A percentile compares a stretch with the other conserved stretches of the same genome.
Conservation (phyloP, 2,329 filamentous ascomycete species). For the Colletotrichum destructivum region DNA sequence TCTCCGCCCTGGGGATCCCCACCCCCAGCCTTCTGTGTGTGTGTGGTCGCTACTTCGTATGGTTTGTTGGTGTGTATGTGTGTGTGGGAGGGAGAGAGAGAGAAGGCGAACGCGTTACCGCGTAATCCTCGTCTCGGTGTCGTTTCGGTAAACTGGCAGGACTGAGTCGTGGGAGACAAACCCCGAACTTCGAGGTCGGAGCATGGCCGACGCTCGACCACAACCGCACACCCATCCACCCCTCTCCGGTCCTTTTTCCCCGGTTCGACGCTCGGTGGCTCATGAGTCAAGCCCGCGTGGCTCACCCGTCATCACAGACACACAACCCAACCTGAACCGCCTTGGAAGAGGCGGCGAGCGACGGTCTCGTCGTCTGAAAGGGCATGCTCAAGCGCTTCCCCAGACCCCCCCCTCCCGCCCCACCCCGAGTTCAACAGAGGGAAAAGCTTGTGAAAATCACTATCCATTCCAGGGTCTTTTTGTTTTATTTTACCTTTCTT, state of each 20-base stretch:
- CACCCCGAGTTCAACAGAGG: background rate
- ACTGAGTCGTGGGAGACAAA: slow-evolving; percentile 5
- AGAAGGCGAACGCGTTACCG: slow-evolving; percentile 1
- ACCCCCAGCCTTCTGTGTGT: slow-evolving; percentile 14
- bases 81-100: too few species aligned
- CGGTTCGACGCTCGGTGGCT: slow-evolving; percentile 6
- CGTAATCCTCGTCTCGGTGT: slow-evolving; percentile 16
- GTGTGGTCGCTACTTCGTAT: background rate
- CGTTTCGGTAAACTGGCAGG: slow-evolving; percentile 13
- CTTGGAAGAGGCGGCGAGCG: slow-evolving; percentile 25
- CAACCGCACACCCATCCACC: background rate
- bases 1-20: slow-evolving; percentile 5
- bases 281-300: slow-evolving; percentile 20
- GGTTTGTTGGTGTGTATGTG: background rate
- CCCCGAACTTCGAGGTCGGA: slow-evolving; percentile 1
- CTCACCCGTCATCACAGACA: background rate
- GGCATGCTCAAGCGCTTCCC: slow-evolving; percentile 30
- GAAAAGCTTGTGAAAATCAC: slow-evolving; percentile 11
- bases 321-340: background rate
- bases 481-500: background rate
- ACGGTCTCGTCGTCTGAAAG: background rate
- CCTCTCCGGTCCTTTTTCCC: background rate
- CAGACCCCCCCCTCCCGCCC: background rate
- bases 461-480: background rate
- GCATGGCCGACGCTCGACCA: background rate